A percentile compares a stretch with the other conserved stretches of the same genome.
Evolutionary conservation across 768 basidiomycete species (phyloP).

Genomic region (Calocybe gangraenosa): DNA sequence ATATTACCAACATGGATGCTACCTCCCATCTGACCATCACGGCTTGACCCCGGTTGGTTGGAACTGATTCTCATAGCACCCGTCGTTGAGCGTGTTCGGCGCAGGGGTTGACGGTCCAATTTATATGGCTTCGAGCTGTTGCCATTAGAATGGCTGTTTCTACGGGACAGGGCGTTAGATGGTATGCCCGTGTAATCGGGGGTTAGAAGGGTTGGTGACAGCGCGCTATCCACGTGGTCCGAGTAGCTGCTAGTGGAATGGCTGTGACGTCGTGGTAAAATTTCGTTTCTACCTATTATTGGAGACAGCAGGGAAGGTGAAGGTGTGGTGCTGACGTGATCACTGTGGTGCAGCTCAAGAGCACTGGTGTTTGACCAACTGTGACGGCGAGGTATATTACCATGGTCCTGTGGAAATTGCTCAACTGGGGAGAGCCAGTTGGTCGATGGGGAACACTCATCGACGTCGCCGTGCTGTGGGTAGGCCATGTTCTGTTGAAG

Average conservation of each 20-base stretch:
- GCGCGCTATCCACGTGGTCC: neutral
- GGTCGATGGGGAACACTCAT: neutral
- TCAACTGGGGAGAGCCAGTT: neutral
- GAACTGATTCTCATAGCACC: constrained; percentile 8
- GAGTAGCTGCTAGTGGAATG: neutral
- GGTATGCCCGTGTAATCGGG: neutral
- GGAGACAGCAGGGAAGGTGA: constrained; percentile 4
- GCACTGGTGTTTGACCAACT: constrained; percentile 6
- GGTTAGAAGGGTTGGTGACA: neutral
- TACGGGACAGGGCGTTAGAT: neutral
- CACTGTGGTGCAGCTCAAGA: neutral
- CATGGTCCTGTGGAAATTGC: neutral
- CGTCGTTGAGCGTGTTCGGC: constrained; percentile 10
- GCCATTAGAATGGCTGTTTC: neutral
- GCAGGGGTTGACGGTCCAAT: neutral
- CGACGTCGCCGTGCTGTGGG: neutral
- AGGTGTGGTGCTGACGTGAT: neutral
- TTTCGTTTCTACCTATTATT: neutral
- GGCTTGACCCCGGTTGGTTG: constrained; percentile 3
- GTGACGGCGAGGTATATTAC: constrained; percentile 4
- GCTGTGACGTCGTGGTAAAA: neutral
- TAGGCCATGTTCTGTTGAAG: neutral
- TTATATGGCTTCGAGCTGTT: neutral
- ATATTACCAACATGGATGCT: neutral
- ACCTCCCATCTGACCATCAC: neutral